phyloP scores from a whole-genome alignment of 768 basidiomycete genomes.

The Rhodosporidiobolus sp. region DNA sequence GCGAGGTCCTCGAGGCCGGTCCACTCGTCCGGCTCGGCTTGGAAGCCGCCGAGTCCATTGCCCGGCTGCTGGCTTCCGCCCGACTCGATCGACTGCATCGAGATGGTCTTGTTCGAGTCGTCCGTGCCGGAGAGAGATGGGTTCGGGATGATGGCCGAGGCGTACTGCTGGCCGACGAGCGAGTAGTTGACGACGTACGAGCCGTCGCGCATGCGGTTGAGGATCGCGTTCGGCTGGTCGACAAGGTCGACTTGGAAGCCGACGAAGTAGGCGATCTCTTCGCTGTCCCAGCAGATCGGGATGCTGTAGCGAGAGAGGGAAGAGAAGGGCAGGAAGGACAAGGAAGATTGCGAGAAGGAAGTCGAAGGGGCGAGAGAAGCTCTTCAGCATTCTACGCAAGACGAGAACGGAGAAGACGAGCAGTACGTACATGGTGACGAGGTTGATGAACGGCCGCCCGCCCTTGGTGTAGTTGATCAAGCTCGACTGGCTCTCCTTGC shows the following conservation, averaged over 20 bases:
- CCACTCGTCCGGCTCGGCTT: constrained; percentile 16
- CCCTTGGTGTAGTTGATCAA: constrained; percentile 85
- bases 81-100: constrained; percentile 30
- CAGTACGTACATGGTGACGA: constrained; percentile 58
- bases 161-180: constrained; percentile 30
- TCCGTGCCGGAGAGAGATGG: constrained; percentile 3
- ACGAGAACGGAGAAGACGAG: background rate
- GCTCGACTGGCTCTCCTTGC: constrained; percentile 83
- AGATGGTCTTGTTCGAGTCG: constrained; percentile 22
- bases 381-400: background rate
- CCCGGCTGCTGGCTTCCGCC: background rate
- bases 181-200: constrained; percentile 67
- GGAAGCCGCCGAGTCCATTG: background rate
- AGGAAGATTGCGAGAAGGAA: too few relatives aligned
- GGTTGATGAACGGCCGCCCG: constrained; percentile 81
- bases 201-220: constrained; percentile 62
- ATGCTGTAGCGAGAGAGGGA: too few relatives aligned
- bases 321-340: too few relatives aligned
- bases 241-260: constrained; percentile 95
- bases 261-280: constrained; percentile 79
- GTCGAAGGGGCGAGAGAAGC: background rate
- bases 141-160: constrained; percentile 12
- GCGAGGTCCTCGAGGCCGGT: background rate
- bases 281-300: constrained; percentile 71
- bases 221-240: constrained; percentile 79